These are phyloP conservation scores for Acer saccharum DNA, from an alignment of 345 rosid genomes.

Conservation along the genomic window DNA sequence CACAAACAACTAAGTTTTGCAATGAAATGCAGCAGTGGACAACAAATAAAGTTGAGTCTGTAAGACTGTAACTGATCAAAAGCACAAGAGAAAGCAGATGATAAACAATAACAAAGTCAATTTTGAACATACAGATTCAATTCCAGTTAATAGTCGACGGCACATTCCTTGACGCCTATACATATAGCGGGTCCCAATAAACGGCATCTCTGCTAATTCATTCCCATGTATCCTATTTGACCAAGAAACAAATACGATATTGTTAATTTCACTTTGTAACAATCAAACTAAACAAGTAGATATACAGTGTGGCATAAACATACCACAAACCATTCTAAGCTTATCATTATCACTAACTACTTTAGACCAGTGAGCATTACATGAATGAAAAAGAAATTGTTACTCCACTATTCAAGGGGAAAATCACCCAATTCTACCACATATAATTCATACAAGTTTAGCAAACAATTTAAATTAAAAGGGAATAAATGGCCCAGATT, in stretches of 20 bases:
- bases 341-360: background rate
- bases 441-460: background rate
- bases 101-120: background rate
- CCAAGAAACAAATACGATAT: constrained; percentile 13
- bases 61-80: background rate
- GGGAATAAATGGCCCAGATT: background rate
- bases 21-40: background rate
- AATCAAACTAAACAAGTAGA: constrained; percentile 7
- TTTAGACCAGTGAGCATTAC: background rate
- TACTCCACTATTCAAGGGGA: background rate
- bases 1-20: background rate
- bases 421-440: background rate
- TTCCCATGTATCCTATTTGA: constrained; percentile 78
- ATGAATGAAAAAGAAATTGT: background rate
- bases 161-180: constrained; percentile 98
- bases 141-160: constrained; percentile 75
- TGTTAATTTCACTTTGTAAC: constrained; percentile 17
- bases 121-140: constrained; percentile 71
- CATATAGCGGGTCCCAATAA: constrained; percentile 84
- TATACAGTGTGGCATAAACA: background rate
- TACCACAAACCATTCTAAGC: background rate
- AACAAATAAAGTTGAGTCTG: background rate
- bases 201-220: constrained; percentile 94
- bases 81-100: background rate
- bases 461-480: background rate